Base-by-base conservation (phyloP, 2,329 filamentous ascomycete genomes). In the Exophiala sp. region DNA sequence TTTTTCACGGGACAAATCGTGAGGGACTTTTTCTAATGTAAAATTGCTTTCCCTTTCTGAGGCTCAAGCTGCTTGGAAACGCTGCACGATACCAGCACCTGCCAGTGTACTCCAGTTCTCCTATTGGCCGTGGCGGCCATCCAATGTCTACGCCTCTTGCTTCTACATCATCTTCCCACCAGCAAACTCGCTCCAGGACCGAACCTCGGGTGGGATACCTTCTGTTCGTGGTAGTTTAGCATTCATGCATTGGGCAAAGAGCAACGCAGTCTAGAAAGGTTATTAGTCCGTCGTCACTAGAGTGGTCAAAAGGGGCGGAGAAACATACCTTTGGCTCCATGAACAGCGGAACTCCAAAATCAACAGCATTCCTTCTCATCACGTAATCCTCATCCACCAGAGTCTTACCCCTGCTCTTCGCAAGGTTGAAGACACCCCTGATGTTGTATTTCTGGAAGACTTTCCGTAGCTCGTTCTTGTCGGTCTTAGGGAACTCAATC, bases 401-500 rank as follows among this genome's bases (percentile, higher is more conserved):
- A 35, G 88, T 92, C 79, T 89, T 91, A 57, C 85, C 94, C 68
- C 91, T 82, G 63, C 82, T 83, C 73, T 87, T 84, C 55, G 92
- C 91, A 66, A 99, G 77, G 79, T 97, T 97, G 81, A 99, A 99
- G 58, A 91, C 89, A 66, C 94, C 94, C 55, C 88, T 85, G 72
- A 99, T 95, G 71, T 97, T 87, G 74, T 97, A 91, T 81, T 95
- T 95, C 81, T 92, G 78, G 77, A 99, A 99, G 34, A 96, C 91
- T 69, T 96, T 90, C 62, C 94, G 85, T 60, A 99, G 84, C 54
- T 89, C 90, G 63, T 91, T 84, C 85, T 99, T 99, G 75, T 99
- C 91, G 64, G 91, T 85, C 75, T 87, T 95, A 66, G 94, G 94
- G 80, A 99, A 96, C 68, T 96, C 92, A 55, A 99, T 96, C 51